Evolutionary conservation across 2,329 filamentous ascomycete genomes (phyloP).

Genomic region (Fusarium lateritium): DNA sequence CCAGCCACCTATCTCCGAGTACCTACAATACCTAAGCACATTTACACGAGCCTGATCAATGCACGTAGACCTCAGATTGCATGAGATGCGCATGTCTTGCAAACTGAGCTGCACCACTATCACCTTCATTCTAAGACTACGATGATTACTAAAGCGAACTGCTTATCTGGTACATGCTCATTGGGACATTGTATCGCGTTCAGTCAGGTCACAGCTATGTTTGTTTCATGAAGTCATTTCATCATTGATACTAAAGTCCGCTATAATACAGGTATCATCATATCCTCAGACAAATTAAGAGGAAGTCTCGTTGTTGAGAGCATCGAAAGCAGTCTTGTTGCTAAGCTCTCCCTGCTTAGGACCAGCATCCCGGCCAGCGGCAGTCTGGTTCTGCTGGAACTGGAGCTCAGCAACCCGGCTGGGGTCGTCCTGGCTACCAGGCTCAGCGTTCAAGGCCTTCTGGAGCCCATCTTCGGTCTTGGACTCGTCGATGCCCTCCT

Average conservation of each 20-base stretch:
- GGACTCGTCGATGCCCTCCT: conserved; percentile 56
- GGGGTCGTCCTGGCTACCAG: conserved; percentile 65
- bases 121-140: too few species aligned
- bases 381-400: conserved; percentile 52
- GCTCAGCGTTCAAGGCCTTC: conserved; percentile 59
- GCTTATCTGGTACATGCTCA: neutral
- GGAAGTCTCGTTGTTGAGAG: conserved; percentile 49
- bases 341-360: conserved; percentile 47
- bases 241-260: conserved; percentile 27
- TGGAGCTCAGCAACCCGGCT: conserved; percentile 61
- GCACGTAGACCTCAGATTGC: neutral
- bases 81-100: too few species aligned
- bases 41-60: neutral
- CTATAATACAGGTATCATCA: conserved; percentile 11
- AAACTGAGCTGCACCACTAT: too few species aligned
- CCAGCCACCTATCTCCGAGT: neutral
- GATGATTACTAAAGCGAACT: too few species aligned
- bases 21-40: neutral
- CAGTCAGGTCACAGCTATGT: neutral
- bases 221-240: conserved; percentile 36
- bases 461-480: conserved; percentile 55
- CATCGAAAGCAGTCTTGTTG: conserved; percentile 52
- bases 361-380: conserved; percentile 44
- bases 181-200: neutral
- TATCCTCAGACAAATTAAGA: conserved; percentile 39